Conservation (phyloP, 495 filamentous ascomycete genomes). For the Pseudomonodictys pantanalensis region DNA sequence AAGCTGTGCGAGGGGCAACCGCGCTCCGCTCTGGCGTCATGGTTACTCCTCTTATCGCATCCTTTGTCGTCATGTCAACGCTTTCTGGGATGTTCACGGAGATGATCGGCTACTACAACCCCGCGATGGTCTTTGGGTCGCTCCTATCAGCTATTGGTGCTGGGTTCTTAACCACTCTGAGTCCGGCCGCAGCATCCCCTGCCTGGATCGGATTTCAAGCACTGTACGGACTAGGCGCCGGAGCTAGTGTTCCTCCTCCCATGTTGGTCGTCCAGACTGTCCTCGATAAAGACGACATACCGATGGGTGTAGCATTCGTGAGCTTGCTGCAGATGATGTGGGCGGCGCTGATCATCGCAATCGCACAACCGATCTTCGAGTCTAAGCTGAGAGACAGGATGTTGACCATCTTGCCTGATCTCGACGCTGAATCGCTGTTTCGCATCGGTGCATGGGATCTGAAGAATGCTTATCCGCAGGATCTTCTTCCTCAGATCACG, state of each 20-base stretch:
- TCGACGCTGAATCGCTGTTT: not conserved
- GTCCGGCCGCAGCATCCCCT: not conserved
- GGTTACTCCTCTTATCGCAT: not conserved
- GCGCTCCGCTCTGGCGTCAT: conserved; percentile 7
- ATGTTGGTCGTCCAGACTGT: conserved; percentile 18
- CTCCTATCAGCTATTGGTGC: conserved; percentile 13
- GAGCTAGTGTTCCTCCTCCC: conserved; percentile 18
- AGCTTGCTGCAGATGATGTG: conserved; percentile 36
- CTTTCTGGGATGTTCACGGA: conserved; percentile 8
- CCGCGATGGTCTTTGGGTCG: conserved; percentile 19
- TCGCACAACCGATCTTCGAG: conserved; percentile 37
- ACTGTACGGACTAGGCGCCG: conserved; percentile 20
- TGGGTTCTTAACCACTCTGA: conserved; percentile 22
- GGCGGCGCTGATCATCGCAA: conserved; percentile 36
- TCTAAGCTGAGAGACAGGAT: not conserved
- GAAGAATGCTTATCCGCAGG: not conserved
- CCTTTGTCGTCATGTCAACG: conserved; percentile 9
- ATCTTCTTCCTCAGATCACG: not conserved
- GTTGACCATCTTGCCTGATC: not conserved
- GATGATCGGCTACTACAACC: conserved; percentile 26
- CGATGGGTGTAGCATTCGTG: conserved; percentile 29
- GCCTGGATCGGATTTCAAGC: conserved; percentile 24
- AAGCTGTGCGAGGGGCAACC: conserved; percentile 7
- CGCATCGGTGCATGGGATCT: conserved; percentile 1
- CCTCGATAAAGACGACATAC: conserved; percentile 18